Percentiles rank a stretch among this genome's conserved stretches.
These are phyloP conservation scores for Cladophialophora immunda DNA, from an alignment of 2,329 filamentous ascomycete species.

Conservation along the genomic window DNA sequence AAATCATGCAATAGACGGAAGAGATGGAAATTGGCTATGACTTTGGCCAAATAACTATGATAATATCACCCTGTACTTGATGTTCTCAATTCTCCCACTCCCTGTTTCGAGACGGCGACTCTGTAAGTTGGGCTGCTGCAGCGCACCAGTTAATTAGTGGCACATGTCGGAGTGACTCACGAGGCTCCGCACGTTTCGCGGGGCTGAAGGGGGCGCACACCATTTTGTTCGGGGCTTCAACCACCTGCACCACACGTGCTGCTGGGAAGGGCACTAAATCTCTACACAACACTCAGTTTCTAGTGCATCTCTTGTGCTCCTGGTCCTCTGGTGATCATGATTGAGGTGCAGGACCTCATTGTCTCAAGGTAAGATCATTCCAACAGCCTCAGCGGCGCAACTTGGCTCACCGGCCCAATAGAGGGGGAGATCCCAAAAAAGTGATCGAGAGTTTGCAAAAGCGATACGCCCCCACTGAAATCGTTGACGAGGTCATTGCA, in stretches of 20 bases:
- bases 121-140: neutral
- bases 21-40: conserved; percentile 7
- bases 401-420: conserved; percentile 23
- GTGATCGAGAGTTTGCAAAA: conserved; percentile 91
- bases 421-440: conserved; percentile 88
- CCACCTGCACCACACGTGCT: conserved; percentile 21
- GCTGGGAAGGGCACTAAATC: neutral
- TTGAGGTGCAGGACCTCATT: conserved; percentile 82
- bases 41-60: neutral
- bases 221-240: conserved; percentile 10
- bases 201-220: conserved; percentile 15
- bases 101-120: neutral
- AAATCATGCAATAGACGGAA: neutral
- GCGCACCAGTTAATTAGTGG: neutral
- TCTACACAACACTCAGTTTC: neutral
- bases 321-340: conserved; percentile 58
- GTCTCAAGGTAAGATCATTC: conserved; percentile 63
- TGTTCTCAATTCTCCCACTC: neutral
- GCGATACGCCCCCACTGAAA: conserved; percentile 79
- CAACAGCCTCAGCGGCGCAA: conserved; percentile 7
- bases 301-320: neutral
- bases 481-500: conserved; percentile 86
- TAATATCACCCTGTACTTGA: conserved; percentile 4
- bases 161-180: conserved; percentile 24
- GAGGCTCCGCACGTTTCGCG: conserved; percentile 27